Evolutionary conservation across 148 eudicot species (phyloP).

Genomic region (Suaeda aralocaspica): DNA sequence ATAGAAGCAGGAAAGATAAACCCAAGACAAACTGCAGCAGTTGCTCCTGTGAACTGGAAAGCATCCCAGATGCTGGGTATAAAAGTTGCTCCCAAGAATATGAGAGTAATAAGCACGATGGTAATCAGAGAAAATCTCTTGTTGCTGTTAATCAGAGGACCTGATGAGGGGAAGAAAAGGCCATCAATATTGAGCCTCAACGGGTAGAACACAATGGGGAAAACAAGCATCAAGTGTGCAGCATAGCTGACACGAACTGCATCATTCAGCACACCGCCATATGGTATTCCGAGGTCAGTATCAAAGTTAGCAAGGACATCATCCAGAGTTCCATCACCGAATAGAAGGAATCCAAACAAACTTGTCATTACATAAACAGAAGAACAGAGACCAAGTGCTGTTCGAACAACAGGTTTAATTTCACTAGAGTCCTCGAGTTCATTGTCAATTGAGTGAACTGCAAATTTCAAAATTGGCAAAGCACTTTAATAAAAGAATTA

Average conservation of each 20-base stretch:
- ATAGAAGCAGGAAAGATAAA: constrained; percentile 64
- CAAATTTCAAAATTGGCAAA: constrained; percentile 21
- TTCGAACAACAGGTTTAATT: constrained; percentile 50
- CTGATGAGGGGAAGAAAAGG: constrained; percentile 48
- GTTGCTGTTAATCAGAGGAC: constrained; percentile 40
- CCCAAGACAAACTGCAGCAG: constrained; percentile 57
- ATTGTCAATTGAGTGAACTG: constrained; percentile 70
- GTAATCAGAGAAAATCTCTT: constrained; percentile 44
- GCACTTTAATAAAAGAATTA: not conserved
- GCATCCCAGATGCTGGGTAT: constrained; percentile 69
- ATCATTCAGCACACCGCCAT: constrained; percentile 51
- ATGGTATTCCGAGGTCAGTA: constrained; percentile 59
- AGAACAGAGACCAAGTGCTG: constrained; percentile 60
- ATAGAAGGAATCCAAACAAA: constrained; percentile 70
- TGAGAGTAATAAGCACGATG: constrained; percentile 35
- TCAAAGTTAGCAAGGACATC: constrained; percentile 79
- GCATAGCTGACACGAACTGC: constrained; percentile 73
- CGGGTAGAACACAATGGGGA: constrained; percentile 60
- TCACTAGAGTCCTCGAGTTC: constrained; percentile 57
- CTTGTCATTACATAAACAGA: constrained; percentile 60
- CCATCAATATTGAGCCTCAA: constrained; percentile 63
- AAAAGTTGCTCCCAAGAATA: constrained; percentile 51
- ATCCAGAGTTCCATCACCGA: constrained; percentile 60
- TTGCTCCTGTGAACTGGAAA: constrained; percentile 65
- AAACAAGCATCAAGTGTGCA: constrained; percentile 75